Evolutionary conservation across 148 eudicot species (phyloP).

Genomic region (Selenicereus undatus): DNA sequence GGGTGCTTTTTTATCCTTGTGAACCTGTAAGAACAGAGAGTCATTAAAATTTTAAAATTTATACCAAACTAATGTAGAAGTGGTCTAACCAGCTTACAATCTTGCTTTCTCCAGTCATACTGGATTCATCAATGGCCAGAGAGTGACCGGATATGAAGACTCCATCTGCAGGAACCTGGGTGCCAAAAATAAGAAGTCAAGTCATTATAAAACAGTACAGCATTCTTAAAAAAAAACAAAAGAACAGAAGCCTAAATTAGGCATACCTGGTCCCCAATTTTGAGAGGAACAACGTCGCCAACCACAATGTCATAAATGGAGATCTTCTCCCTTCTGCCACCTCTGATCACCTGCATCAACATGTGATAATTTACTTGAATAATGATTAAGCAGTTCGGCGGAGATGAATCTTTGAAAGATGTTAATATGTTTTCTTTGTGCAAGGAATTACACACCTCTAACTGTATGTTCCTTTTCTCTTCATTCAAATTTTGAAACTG

Average conservation of each 20-base stretch:
- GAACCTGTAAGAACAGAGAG: conserved; percentile 44
- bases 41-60: conserved; percentile 15
- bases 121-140: conserved; percentile 88
- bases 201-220: background rate
- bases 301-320: conserved; percentile 86
- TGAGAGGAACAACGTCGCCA: conserved; percentile 88
- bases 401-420: background rate
- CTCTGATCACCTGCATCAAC: conserved; percentile 65
- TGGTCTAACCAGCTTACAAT: conserved; percentile 58
- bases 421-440: conserved; percentile 3
- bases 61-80: background rate
- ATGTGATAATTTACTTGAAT: background rate
- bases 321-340: conserved; percentile 79
- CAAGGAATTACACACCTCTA: conserved; percentile 53
- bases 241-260: conserved; percentile 6
- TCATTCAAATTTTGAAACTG: conserved; percentile 84
- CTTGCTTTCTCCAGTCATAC: conserved; percentile 99
- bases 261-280: conserved; percentile 86
- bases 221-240: background rate
- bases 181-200: conserved; percentile 9
- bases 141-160: conserved; percentile 67
- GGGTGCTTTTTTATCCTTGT: conserved; percentile 67
- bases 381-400: background rate
- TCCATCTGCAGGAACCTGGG: conserved; percentile 92
- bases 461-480: conserved; percentile 74